Conservation (phyloP, 2,329 filamentous ascomycete species). For the Colletotrichum viniferum region DNA sequence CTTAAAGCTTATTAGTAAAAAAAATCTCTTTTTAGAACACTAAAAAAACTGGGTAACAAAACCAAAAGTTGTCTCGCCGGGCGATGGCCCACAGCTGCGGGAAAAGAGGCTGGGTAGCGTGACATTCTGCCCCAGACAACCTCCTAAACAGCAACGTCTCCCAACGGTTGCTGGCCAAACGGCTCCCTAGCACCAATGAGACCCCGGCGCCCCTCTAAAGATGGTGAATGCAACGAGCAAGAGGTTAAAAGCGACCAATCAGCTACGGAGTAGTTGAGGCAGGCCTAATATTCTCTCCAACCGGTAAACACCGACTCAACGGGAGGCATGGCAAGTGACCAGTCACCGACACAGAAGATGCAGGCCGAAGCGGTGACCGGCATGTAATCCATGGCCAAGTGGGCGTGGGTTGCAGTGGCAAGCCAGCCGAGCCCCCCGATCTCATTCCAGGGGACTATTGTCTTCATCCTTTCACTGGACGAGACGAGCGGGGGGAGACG, state of each 20-base stretch:
- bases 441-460: background rate
- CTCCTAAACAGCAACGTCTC: background rate
- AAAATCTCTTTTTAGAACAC: no score
- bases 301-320: conserved; percentile 5
- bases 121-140: background rate
- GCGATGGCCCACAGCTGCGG: background rate
- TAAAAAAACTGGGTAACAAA: no score
- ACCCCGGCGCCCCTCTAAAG: background rate
- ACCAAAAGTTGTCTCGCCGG: background rate
- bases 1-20: no score
- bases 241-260: background rate
- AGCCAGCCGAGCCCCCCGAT: conserved; percentile 14
- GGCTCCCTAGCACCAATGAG: background rate
- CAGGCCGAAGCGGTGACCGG: conserved; percentile 13
- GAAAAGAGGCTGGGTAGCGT: background rate
- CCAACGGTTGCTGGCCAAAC: background rate
- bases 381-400: background rate
- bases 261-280: background rate
- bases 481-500: conserved; percentile 13
- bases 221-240: background rate
- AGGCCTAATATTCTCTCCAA: background rate
- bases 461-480: conserved; percentile 3
- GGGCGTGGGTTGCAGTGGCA: conserved; percentile 13
- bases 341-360: background rate
- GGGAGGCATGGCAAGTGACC: conserved; percentile 5